A percentile compares a stretch with the other conserved stretches of the same genome.
Conservation (phyloP, 2,329 filamentous ascomycete genomes). For the Fusarium begoniae region DNA sequence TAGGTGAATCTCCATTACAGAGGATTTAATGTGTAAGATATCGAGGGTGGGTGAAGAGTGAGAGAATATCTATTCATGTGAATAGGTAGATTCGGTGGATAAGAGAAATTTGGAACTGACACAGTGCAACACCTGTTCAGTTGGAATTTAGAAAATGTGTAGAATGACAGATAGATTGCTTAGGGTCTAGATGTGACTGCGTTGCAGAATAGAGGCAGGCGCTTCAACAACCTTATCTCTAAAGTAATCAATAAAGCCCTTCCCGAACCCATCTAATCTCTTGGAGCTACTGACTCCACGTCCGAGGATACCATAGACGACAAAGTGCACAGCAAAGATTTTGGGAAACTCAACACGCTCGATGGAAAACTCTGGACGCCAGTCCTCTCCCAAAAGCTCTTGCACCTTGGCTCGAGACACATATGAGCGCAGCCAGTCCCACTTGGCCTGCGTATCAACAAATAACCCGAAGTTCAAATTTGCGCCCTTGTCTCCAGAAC, state of each 20-base stretch:
- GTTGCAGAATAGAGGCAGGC: neutral
- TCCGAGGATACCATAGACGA: neutral
- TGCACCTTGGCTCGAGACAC: neutral
- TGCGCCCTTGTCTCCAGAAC: neutral
- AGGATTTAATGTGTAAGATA: too few species aligned
- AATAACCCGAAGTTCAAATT: neutral
- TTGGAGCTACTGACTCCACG: neutral
- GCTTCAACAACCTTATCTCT: neutral
- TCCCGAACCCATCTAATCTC: neutral
- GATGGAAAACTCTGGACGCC: neutral
- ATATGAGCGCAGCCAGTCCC: neutral
- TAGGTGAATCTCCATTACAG: neutral
- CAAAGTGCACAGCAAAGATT: neutral
- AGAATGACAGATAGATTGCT: neutral
- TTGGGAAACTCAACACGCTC: neutral
- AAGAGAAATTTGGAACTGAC: neutral
- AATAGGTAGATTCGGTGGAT: accelerated
- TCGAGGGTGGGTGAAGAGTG: too few species aligned
- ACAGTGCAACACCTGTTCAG: neutral
- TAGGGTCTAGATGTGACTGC: neutral
- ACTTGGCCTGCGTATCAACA: neutral
- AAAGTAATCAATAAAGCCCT: neutral
- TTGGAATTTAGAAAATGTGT: neutral
- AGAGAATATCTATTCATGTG: accelerated
- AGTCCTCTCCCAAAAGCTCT: neutral